Evolutionary conservation across 2,329 filamentous ascomycete species (phyloP).

Genomic region (Didymella sp.): DNA sequence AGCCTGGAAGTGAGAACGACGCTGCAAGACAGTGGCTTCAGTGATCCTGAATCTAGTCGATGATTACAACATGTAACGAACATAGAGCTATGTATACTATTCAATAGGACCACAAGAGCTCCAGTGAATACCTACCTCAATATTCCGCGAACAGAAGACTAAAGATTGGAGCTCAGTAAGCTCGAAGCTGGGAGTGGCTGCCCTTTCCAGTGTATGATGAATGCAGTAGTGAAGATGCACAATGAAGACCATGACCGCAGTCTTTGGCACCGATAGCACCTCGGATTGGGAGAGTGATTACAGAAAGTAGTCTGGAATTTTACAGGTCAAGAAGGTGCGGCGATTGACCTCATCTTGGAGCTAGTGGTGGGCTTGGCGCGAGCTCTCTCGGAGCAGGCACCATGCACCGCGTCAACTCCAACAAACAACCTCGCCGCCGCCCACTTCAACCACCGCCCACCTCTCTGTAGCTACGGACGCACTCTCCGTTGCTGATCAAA

Average conservation of each 20-base stretch:
- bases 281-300: no score
- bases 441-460: slow-evolving; percentile 5
- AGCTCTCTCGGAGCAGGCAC: slow-evolving; percentile 18
- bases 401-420: slow-evolving; percentile 17
- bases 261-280: no score
- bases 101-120: neutral
- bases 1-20: neutral
- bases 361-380: slow-evolving; percentile 12
- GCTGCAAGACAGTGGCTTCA: neutral
- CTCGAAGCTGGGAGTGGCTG: neutral
- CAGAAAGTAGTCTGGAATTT: no score
- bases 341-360: slow-evolving; percentile 9
- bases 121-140: neutral
- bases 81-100: neutral
- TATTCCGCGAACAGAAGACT: neutral
- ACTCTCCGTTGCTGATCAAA: neutral
- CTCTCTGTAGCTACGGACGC: neutral
- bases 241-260: no score
- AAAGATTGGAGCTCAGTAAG: slow-evolving; percentile 2
- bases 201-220: neutral
- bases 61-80: no score
- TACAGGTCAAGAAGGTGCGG: no score
- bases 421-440: slow-evolving; percentile 19
- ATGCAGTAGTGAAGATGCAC: no score
- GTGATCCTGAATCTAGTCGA: neutral